These are phyloP conservation scores for Vicia villosa DNA, from an alignment of 306 rosid genomes.

Conservation along the genomic window DNA sequence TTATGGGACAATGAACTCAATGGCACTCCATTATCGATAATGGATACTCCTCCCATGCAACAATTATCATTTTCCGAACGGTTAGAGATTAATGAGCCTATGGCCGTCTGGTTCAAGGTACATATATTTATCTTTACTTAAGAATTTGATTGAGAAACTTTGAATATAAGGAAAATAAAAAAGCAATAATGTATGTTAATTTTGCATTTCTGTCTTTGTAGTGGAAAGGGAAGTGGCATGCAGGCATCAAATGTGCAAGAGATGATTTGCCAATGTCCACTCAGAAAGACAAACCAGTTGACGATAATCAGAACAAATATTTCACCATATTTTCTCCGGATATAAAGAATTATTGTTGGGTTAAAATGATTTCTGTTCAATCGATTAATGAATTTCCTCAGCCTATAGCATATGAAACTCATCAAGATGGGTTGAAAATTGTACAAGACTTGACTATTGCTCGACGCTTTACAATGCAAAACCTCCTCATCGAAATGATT, in stretches of 20 bases:
- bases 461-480: constrained; percentile 77
- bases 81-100: constrained; percentile 71
- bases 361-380: constrained; percentile 69
- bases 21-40: too few species aligned
- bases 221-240: constrained; percentile 83
- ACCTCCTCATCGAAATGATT: constrained; percentile 66
- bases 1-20: too few species aligned
- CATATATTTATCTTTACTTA: too few species aligned
- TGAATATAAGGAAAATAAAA: too few species aligned
- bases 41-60: too few species aligned
- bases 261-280: constrained; percentile 86
- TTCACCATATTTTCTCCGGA: constrained; percentile 70
- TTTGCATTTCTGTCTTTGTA: constrained; percentile 21
- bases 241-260: constrained; percentile 79
- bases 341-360: constrained; percentile 80
- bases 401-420: constrained; percentile 71
- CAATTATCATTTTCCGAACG: constrained; percentile 58
- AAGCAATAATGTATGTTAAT: constrained; percentile 36
- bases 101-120: constrained; percentile 93
- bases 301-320: constrained; percentile 63
- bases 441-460: constrained; percentile 76
- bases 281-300: constrained; percentile 76
- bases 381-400: constrained; percentile 65
- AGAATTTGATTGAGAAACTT: too few species aligned
- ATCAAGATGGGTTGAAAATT: constrained; percentile 62